phyloP scores from a whole-genome alignment of 2,329 filamentous ascomycete genomes.

The Alternaria solani region DNA sequence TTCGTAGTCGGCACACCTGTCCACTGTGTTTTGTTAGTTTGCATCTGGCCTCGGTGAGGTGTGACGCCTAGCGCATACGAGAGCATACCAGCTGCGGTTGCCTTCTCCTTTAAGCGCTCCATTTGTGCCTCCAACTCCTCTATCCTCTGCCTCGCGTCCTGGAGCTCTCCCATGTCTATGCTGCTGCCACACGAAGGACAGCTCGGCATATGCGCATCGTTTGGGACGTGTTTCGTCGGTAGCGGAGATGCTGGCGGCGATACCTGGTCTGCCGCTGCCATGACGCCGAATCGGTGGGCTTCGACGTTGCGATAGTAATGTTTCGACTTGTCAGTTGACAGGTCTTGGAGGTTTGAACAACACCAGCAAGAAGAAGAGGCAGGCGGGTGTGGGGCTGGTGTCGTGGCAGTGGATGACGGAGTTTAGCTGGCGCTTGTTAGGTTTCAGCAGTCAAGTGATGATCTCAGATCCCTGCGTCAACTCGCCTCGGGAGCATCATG shows the following conservation, averaged over 20 bases:
- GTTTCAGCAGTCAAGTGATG: conserved; percentile 15
- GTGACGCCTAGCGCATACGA: background rate
- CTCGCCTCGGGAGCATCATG: conserved; percentile 3
- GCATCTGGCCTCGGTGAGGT: background rate
- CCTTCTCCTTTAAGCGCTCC: conserved; percentile 73
- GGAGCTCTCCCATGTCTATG: conserved; percentile 24
- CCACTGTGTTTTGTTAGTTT: conserved; percentile 50
- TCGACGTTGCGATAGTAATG: background rate
- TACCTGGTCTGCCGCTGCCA: conserved; percentile 30
- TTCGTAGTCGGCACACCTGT: conserved; percentile 77
- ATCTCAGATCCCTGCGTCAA: conserved; percentile 10
- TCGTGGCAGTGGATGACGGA: conserved; percentile 1
- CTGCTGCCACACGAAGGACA: conserved; percentile 45
- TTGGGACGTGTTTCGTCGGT: conserved; percentile 28
- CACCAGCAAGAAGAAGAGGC: background rate
- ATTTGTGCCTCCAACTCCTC: conserved; percentile 75
- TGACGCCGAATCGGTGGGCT: conserved; percentile 4
- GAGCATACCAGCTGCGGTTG: conserved; percentile 65
- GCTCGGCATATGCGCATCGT: conserved; percentile 27
- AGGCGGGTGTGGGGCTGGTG: conserved; percentile 9
- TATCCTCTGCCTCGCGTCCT: conserved; percentile 38
- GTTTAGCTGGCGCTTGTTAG: conserved; percentile 10
- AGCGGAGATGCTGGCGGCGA: conserved; percentile 31
- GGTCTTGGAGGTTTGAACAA: background rate
- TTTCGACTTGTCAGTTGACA: background rate